Conservation (phyloP, 2,329 filamentous ascomycete species). For the Zymoseptoria pseudotritici region DNA sequence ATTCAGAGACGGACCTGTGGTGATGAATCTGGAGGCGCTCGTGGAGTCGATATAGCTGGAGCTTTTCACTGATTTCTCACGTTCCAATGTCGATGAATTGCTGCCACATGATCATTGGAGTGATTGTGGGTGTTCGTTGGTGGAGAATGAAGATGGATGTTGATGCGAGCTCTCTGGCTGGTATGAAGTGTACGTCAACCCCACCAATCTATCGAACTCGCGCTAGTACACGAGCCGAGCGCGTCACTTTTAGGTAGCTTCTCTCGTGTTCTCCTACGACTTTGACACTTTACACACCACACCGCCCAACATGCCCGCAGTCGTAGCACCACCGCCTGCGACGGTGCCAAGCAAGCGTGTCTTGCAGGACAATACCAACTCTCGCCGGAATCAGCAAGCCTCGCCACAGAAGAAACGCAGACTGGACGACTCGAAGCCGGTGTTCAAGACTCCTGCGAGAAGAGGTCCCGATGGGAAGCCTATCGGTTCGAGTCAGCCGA, state of each 20-base stretch:
- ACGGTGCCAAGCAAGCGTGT: constrained; percentile 39
- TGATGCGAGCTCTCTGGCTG: not conserved
- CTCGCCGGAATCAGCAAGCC: constrained; percentile 39
- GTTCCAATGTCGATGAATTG: not conserved
- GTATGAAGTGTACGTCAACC: not conserved
- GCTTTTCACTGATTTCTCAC: not conserved
- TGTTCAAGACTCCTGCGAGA: constrained; percentile 52
- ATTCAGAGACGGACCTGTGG: not conserved
- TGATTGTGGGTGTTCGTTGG: not conserved
- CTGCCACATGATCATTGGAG: not conserved
- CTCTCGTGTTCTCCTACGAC: not conserved
- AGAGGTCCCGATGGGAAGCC: constrained; percentile 44
- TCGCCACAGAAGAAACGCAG: constrained; percentile 73
- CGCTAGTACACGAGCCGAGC: not conserved
- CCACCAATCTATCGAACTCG: not conserved
- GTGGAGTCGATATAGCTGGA: not conserved
- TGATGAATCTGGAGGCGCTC: not conserved
- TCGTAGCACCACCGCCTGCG: constrained; percentile 23
- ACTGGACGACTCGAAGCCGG: constrained; percentile 56
- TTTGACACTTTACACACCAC: constrained; percentile 3
- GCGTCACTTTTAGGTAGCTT: constrained; percentile 4
- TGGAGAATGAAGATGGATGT: not conserved
- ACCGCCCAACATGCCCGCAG: constrained; percentile 26
- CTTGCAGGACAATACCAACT: constrained; percentile 39
- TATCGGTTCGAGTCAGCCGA: constrained; percentile 66